A percentile compares a stretch with the other conserved stretches of the same genome.
phyloP scores from a whole-genome alignment of 73 alveolate species.

The Tetrahymena thermophila region DNA sequence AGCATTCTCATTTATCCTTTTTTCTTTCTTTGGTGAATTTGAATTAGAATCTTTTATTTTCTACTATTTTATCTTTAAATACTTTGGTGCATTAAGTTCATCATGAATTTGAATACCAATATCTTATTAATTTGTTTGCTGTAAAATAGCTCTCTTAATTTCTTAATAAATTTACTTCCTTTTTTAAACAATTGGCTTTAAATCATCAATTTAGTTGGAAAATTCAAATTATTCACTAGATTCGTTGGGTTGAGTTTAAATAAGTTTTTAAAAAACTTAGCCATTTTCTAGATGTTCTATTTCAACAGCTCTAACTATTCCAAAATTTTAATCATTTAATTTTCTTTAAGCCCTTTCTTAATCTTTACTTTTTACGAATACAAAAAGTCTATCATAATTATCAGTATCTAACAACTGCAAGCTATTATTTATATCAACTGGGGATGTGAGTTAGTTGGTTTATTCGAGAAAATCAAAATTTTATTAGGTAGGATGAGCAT shows the following conservation, averaged over 20 bases:
- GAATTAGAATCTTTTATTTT: not conserved
- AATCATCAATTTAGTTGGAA: not conserved
- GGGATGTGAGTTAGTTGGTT: not conserved
- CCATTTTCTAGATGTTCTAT: not conserved
- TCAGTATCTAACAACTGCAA: not conserved
- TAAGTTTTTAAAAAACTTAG: not conserved
- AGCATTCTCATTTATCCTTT: not conserved
- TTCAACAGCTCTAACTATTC: not conserved
- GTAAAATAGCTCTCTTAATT: not conserved
- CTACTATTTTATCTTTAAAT: not conserved
- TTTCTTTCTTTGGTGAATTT: not conserved
- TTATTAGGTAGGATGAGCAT: not conserved
- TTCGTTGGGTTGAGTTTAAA: not conserved
- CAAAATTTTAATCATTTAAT: not conserved
- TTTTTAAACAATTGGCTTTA: not conserved
- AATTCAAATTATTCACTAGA: not conserved
- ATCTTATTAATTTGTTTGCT: not conserved
- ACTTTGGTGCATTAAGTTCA: not conserved
- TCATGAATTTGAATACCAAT: not conserved
- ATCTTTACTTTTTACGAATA: not conserved
- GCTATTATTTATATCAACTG: not conserved
- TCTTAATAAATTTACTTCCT: not conserved
- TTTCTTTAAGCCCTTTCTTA: not conserved
- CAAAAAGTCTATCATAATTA: not conserved
- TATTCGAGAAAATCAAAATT: not conserved